Conservation (phyloP, 2,329 filamentous ascomycete genomes). For the Aspergillus costaricaensis region DNA sequence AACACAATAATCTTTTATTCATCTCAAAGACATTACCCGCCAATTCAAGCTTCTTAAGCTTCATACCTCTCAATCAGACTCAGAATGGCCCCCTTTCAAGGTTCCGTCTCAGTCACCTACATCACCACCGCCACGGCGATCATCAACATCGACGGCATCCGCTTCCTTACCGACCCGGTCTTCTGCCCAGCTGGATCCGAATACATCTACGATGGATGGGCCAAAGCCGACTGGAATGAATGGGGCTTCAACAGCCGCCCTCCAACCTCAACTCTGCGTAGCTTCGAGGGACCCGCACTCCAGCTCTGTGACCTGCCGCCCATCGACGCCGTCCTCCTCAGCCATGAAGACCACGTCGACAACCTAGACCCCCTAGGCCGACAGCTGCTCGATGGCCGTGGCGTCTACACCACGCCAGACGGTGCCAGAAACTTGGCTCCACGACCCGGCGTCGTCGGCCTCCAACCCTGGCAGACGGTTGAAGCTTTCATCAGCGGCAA, state of each 20-base stretch:
- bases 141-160: slow-evolving; percentile 28
- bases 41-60: too few relatives aligned
- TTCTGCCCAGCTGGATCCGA: slow-evolving; percentile 45
- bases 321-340: slow-evolving; percentile 54
- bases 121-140: not conserved
- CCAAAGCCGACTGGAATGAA: not conserved
- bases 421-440: slow-evolving; percentile 46
- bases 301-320: slow-evolving; percentile 43
- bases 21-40: too few relatives aligned
- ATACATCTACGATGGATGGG: slow-evolving; percentile 25
- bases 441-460: slow-evolving; percentile 37
- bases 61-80: not conserved
- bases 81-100: slow-evolving; percentile 14
- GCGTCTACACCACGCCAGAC: slow-evolving; percentile 48
- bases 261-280: slow-evolving; percentile 25
- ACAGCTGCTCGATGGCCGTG: slow-evolving; percentile 48
- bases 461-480: slow-evolving; percentile 43
- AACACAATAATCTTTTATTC: too few relatives aligned
- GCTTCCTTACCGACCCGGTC: slow-evolving; percentile 49
- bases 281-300: slow-evolving; percentile 39
- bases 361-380: slow-evolving; percentile 53
- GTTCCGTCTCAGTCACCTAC: slow-evolving; percentile 1
- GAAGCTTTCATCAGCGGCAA: slow-evolving; percentile 32
- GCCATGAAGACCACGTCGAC: slow-evolving; percentile 55
- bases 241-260: not conserved